These are phyloP conservation scores for Irpex sp. DNA, from an alignment of 1,284 basidiomycete genomes.

Conservation along the genomic window DNA sequence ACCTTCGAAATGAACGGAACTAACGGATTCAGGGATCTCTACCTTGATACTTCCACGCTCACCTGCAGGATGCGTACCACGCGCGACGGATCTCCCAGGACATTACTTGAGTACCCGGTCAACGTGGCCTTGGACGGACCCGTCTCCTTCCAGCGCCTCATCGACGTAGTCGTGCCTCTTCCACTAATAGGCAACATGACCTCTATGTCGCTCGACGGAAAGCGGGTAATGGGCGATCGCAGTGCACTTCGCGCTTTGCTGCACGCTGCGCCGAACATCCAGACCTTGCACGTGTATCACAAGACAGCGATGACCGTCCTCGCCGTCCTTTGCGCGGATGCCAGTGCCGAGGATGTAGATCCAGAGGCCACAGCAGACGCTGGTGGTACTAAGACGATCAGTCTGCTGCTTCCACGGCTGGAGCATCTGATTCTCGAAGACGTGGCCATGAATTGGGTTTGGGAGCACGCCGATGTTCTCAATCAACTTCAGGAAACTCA, in stretches of 20 bases:
- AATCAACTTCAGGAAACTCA: slow-evolving; percentile 11
- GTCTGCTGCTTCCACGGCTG: slow-evolving; percentile 2
- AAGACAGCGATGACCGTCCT: slow-evolving; percentile 4
- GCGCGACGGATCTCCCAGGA: neutral
- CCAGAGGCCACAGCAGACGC: no score
- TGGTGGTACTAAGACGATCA: neutral
- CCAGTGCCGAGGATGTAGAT: no score
- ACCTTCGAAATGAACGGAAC: neutral
- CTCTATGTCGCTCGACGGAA: slow-evolving; percentile 3
- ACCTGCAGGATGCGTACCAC: neutral
- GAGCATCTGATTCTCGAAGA: slow-evolving; percentile 4
- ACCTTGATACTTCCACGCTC: neutral
- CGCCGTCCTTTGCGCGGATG: neutral
- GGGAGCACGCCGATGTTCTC: slow-evolving; percentile 1
- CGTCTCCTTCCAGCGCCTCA: neutral
- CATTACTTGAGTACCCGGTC: neutral
- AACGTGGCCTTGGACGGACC: neutral
- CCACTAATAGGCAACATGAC: neutral
- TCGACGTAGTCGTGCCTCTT: neutral
- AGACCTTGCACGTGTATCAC: slow-evolving; percentile 3
- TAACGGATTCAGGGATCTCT: neutral
- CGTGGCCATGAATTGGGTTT: slow-evolving; percentile 7
- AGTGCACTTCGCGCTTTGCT: neutral
- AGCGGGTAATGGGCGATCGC: slow-evolving; percentile 1
- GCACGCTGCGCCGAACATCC: slow-evolving; percentile 3